A percentile compares a stretch with the other conserved stretches of the same genome.
These are phyloP conservation scores for Knoxia roxburghii DNA, from an alignment of 257 asterid species.

Conservation along the genomic window DNA sequence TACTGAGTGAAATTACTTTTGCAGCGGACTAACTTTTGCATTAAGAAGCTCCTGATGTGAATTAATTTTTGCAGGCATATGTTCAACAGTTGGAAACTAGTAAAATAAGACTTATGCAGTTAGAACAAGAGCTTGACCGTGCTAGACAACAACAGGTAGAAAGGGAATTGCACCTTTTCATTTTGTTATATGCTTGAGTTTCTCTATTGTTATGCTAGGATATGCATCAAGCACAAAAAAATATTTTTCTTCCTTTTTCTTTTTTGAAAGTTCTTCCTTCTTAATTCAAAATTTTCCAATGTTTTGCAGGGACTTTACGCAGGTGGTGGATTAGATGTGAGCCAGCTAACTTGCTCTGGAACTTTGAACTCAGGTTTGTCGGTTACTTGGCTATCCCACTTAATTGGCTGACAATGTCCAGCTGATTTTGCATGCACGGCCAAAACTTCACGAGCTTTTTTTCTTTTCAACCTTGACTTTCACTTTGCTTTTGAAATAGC, in stretches of 20 bases:
- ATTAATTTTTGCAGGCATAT: slow-evolving; percentile 53
- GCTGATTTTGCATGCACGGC: background rate
- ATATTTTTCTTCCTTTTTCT: background rate
- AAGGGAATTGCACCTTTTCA: background rate
- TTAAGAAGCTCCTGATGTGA: slow-evolving; percentile 3
- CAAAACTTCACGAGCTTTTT: background rate
- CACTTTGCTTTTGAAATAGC: background rate
- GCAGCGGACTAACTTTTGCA: background rate
- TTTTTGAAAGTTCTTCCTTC: slow-evolving; percentile 1
- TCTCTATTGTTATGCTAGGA: background rate
- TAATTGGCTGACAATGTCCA: background rate
- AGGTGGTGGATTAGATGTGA: slow-evolving; percentile 54
- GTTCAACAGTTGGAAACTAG: slow-evolving; percentile 92
- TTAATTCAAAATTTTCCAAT: slow-evolving; percentile 13
- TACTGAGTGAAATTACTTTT: background rate
- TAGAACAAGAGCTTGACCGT: slow-evolving; percentile 84
- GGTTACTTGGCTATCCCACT: background rate
- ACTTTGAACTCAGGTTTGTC: slow-evolving; percentile 59
- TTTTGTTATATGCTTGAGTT: slow-evolving; percentile 7
- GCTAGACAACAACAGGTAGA: slow-evolving; percentile 65
- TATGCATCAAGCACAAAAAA: background rate
- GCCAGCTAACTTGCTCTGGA: slow-evolving; percentile 56
- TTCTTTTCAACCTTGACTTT: background rate
- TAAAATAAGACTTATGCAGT: slow-evolving; percentile 60
- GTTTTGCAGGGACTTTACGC: slow-evolving; percentile 48